phyloP scores from a whole-genome alignment of 108 stramenopile species.

The Cyclostephanos tholiformis region DNA sequence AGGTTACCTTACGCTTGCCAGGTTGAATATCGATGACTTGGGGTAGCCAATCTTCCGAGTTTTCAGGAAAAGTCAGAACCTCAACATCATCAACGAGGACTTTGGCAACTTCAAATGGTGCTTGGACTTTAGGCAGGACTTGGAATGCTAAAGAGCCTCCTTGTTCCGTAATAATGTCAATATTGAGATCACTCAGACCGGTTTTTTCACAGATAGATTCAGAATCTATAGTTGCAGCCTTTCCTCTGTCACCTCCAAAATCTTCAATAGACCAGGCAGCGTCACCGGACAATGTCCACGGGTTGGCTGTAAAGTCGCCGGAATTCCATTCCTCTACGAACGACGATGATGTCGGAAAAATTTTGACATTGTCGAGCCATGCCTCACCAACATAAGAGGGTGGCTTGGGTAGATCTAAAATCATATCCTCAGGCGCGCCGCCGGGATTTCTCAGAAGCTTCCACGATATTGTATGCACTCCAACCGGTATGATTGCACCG shows the following conservation, averaged over 20 bases:
- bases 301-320: slow-evolving; percentile 37
- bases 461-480: slow-evolving; percentile 44
- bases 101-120: slow-evolving; percentile 33
- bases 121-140: slow-evolving; percentile 29
- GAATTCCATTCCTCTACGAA: slow-evolving; percentile 42
- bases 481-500: slow-evolving; percentile 39
- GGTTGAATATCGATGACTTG: slow-evolving; percentile 37
- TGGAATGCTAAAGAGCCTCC: slow-evolving; percentile 33
- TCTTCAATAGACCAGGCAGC: slow-evolving; percentile 46
- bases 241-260: slow-evolving; percentile 19
- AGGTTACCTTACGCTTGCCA: slow-evolving; percentile 46
- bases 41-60: slow-evolving; percentile 25
- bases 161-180: slow-evolving; percentile 48
- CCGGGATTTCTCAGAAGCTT: slow-evolving; percentile 37
- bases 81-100: slow-evolving; percentile 31
- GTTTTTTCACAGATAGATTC: slow-evolving; percentile 24
- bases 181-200: slow-evolving; percentile 38
- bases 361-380: slow-evolving; percentile 46
- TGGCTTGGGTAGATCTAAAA: slow-evolving; percentile 22
- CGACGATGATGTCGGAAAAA: slow-evolving; percentile 27
- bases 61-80: slow-evolving; percentile 15
- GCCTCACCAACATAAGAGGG: slow-evolving; percentile 40
- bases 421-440: slow-evolving; percentile 35
- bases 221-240: slow-evolving; percentile 34
- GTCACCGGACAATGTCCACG: slow-evolving; percentile 44